Percentiles rank a stretch among this genome's conserved stretches.
These are phyloP conservation scores for Prosopis cineraria DNA, from an alignment of 306 rosid species.

Conservation along the genomic window DNA sequence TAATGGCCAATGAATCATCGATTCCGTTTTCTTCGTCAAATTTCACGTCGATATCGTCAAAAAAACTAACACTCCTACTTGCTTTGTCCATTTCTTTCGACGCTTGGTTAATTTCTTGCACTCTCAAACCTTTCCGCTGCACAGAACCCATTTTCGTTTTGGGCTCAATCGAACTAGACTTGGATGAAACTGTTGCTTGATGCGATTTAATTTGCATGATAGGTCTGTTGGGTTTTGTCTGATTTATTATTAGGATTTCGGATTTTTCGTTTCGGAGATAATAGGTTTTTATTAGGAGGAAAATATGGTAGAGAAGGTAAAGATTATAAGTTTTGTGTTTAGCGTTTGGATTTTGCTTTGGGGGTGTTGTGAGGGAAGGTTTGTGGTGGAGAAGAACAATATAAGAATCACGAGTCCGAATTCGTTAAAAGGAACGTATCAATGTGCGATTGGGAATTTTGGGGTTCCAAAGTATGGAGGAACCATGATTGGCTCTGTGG, in stretches of 20 bases:
- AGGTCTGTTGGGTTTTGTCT: too few species aligned
- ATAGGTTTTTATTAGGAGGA: conserved; percentile 1
- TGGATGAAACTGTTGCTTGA: not conserved
- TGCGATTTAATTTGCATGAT: conserved; percentile 27
- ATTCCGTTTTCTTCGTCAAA: not conserved
- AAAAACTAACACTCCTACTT: not conserved
- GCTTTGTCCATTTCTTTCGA: conserved; percentile 43
- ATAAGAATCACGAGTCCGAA: conserved; percentile 69
- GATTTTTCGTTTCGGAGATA: conserved; percentile 23
- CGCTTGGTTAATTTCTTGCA: conserved; percentile 14
- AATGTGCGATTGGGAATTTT: conserved; percentile 97
- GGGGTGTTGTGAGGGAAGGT: conserved; percentile 66
- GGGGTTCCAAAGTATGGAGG: conserved; percentile 97
- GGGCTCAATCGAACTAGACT: not conserved
- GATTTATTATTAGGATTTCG: conserved; percentile 24
- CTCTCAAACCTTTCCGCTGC: conserved; percentile 18
- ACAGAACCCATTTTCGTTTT: conserved; percentile 16
- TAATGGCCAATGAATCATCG: not conserved
- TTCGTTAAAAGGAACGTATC: conserved; percentile 62
- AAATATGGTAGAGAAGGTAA: conserved; percentile 51
- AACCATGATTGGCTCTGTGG: conserved; percentile 73
- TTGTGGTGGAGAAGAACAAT: conserved; percentile 96
- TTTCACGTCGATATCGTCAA: too few species aligned
- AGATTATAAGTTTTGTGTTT: conserved; percentile 41
- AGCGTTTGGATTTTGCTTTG: conserved; percentile 56